Base-by-base conservation (phyloP, 2,329 filamentous ascomycete genomes). In the Aspergillus pseudonomiae region DNA sequence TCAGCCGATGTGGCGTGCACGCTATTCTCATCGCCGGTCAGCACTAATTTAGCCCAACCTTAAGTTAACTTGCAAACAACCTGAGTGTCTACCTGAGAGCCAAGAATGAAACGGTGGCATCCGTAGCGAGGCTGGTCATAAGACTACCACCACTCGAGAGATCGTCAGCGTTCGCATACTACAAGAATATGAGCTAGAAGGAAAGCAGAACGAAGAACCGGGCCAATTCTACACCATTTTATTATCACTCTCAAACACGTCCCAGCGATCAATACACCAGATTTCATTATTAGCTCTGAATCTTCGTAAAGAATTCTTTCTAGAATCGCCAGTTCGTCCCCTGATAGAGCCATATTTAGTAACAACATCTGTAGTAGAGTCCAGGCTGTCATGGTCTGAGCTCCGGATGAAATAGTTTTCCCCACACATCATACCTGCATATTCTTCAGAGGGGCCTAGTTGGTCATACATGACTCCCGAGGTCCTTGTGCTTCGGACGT, bases 401-500 rank as follows among this genome's bases (percentile, higher is more conserved):
- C 2, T 16, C 14, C 24, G 24, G 1, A 6, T 11, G 7, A n/a
- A 10, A 26, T 26, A 32, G 46, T 21, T 24, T 34, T 14, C 19
- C 19, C 6, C 9, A 6, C 16, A n/a, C 16, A n/a, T 32, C 4
- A n/a, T 21, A 2, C 48, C 9, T 21, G 26, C 10, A 30, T 14
- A 2, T 34, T n/a, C 4, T 10, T 32, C 21, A 9, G 16, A 14
- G 34, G 16, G 24, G 34, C 34, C 6, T 3, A 16, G 52, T 21
- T 12, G 21, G 14, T 55, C 30, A 64, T 39, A 64, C 63, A n/a
- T 57, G 46, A n/a, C 32, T 57, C 19, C n/a, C 45, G 11, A 34
- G 39, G 24, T 14, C n/a, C 4, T 39, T n/a, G 6, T 54, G 48
- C 84, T 80, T 96, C 94, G 86, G 91, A 91, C 21, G 12, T 5